Conservation (phyloP, 345 rosid species). For the Euphorbia pulcherrima region DNA sequence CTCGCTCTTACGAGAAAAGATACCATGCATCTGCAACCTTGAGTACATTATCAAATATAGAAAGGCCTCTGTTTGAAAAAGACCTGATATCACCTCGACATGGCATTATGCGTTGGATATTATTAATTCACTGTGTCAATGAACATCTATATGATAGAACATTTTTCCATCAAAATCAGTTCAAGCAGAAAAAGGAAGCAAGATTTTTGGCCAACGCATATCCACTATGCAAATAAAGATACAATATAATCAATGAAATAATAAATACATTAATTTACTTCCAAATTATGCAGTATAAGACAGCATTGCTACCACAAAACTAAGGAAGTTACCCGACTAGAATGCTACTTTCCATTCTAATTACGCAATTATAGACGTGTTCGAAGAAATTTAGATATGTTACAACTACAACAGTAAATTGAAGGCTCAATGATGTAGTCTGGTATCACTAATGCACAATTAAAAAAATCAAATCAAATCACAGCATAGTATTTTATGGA, state of each 20-base stretch:
- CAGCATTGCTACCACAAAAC: constrained; percentile 2
- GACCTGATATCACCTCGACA: background rate
- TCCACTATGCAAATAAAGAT: background rate
- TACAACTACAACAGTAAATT: background rate
- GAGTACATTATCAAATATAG: background rate
- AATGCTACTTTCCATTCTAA: background rate
- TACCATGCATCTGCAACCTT: background rate
- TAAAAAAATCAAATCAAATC: background rate
- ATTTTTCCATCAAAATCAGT: background rate
- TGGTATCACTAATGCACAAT: background rate
- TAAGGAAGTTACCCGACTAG: background rate
- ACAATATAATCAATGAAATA: background rate
- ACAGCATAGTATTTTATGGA: background rate
- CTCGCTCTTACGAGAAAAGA: background rate
- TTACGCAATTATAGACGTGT: background rate
- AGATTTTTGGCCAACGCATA: background rate
- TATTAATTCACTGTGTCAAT: background rate
- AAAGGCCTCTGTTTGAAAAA: background rate
- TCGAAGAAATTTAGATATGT: background rate
- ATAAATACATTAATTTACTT: background rate
- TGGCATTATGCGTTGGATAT: background rate
- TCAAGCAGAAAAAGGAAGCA: background rate
- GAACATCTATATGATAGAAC: background rate
- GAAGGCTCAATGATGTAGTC: background rate
- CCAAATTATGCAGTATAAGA: background rate